A percentile compares a stretch with the other conserved stretches of the same genome.
These are phyloP conservation scores for Coemansia sp. DNA, from an alignment of 192 early-diverging fungal genomes.

Conservation along the genomic window DNA sequence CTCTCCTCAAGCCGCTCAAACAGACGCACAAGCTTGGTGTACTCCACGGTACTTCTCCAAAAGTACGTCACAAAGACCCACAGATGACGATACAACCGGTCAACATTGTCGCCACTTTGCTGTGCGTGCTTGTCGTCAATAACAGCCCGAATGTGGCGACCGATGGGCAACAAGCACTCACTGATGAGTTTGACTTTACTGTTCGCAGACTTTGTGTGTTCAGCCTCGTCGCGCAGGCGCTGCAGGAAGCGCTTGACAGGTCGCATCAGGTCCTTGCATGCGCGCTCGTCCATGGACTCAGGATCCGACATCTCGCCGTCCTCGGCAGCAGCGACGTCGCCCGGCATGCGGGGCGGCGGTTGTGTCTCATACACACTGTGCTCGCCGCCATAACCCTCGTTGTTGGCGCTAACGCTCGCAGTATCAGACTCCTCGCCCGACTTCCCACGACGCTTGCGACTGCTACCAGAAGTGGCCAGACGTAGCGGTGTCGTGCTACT, in stretches of 20 bases:
- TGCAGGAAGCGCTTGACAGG: conserved; percentile 66
- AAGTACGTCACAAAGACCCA: conserved; percentile 74
- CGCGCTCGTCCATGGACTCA: conserved; percentile 60
- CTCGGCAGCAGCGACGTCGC: conserved; percentile 14
- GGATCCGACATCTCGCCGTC: conserved; percentile 50
- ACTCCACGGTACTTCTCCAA: conserved; percentile 64
- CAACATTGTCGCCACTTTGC: conserved; percentile 33
- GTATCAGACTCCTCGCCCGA: conserved; percentile 38
- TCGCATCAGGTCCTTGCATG: conserved; percentile 68
- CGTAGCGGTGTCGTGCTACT: conserved; percentile 15
- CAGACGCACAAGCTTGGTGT: conserved; percentile 57
- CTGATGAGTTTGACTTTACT: conserved; percentile 60
- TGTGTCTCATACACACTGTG: not conserved
- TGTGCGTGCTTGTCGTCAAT: conserved; percentile 37
- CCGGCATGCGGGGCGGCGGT: conserved; percentile 12
- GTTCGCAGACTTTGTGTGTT: conserved; percentile 54
- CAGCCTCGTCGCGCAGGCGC: conserved; percentile 58
- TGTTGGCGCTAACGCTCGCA: conserved; percentile 19
- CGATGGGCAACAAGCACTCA: conserved; percentile 59
- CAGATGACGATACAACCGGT: conserved; percentile 57
- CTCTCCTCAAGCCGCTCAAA: conserved; percentile 60
- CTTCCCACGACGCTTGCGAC: conserved; percentile 41
- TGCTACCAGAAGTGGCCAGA: conserved; percentile 4
- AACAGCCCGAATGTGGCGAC: conserved; percentile 56
- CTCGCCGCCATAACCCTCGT: conserved; percentile 19